These are phyloP conservation scores for Komagataea norvegica DNA, from an alignment of 1,139 yeast species.

Conservation along the genomic window DNA sequence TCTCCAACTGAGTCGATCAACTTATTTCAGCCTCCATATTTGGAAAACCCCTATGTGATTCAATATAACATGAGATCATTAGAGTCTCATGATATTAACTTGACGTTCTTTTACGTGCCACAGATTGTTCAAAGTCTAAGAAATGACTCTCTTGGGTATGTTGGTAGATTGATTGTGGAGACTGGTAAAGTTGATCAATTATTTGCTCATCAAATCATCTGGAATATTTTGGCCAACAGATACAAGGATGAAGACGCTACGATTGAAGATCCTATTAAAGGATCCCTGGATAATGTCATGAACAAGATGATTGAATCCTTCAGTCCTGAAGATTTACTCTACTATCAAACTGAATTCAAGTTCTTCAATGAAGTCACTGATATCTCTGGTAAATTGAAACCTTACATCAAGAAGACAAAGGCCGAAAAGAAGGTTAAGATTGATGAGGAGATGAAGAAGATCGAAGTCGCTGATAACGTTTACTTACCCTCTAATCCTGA, in stretches of 20 bases:
- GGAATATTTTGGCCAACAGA: constrained; percentile 96
- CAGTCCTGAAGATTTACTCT: constrained; percentile 53
- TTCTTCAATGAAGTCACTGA: constrained; percentile 90
- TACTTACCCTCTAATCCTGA: constrained; percentile 96
- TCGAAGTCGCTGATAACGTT: constrained; percentile 75
- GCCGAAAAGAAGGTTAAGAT: constrained; percentile 95
- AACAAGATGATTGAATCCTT: constrained; percentile 62
- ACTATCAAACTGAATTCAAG: constrained; percentile 78
- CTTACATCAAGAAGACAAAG: constrained; percentile 87
- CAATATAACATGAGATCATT: constrained; percentile 91
- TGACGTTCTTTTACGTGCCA: constrained; percentile 95
- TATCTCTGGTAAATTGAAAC: constrained; percentile 91
- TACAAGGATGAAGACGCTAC: constrained; percentile 84
- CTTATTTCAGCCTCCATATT: constrained; percentile 73
- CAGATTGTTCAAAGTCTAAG: constrained; percentile 93
- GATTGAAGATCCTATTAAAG: constrained; percentile 79
- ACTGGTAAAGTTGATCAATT: constrained; percentile 87
- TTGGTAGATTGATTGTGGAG: constrained; percentile 82
- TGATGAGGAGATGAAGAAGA: constrained; percentile 89
- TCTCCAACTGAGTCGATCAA: constrained; percentile 86
- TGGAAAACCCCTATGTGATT: constrained; percentile 59
- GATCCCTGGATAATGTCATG: constrained; percentile 72
- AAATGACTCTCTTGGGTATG: constrained; percentile 78
- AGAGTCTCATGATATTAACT: constrained; percentile 80
- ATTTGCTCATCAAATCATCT: constrained; percentile 95